Evolutionary conservation across 1,139 yeast species (phyloP).

Genomic region (Debaryomycetaceae sp.): DNA sequence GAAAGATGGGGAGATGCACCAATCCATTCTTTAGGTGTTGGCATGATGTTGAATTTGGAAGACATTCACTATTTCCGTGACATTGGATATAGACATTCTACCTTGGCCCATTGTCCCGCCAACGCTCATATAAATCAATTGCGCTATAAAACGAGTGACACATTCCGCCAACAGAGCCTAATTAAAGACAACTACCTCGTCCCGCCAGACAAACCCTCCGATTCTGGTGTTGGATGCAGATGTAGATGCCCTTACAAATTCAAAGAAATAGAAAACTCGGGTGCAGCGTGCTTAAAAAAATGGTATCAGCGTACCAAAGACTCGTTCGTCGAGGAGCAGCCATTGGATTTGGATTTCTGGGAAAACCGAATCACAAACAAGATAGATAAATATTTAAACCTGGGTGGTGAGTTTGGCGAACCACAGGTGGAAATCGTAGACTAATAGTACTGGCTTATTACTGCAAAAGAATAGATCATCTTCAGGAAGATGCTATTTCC

Average conservation of each 20-base stretch:
- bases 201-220: slow-evolving; percentile 39
- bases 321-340: slow-evolving; percentile 19
- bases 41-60: slow-evolving; percentile 60
- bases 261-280: slow-evolving; percentile 53
- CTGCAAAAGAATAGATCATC: no score
- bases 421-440: background rate
- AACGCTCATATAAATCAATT: slow-evolving; percentile 52
- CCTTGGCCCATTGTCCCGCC: slow-evolving; percentile 78
- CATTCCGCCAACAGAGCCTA: slow-evolving; percentile 12
- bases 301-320: slow-evolving; percentile 51
- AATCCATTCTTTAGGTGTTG: slow-evolving; percentile 80
- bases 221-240: slow-evolving; percentile 77
- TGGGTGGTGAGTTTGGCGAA: slow-evolving; percentile 28
- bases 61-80: slow-evolving; percentile 88
- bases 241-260: slow-evolving; percentile 68
- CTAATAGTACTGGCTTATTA: no score
- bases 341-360: slow-evolving; percentile 33
- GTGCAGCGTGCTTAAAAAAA: slow-evolving; percentile 50
- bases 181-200: slow-evolving; percentile 35
- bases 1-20: slow-evolving; percentile 98
- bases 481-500: no score
- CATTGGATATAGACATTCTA: slow-evolving; percentile 80
- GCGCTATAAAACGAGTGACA: slow-evolving; percentile 33
- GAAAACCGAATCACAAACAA: slow-evolving; percentile 26
- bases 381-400: slow-evolving; percentile 20